Evolutionary conservation across 371 early-diverging fungal genomes (phyloP).

Genomic region (Catenaria anguillulae): DNA sequence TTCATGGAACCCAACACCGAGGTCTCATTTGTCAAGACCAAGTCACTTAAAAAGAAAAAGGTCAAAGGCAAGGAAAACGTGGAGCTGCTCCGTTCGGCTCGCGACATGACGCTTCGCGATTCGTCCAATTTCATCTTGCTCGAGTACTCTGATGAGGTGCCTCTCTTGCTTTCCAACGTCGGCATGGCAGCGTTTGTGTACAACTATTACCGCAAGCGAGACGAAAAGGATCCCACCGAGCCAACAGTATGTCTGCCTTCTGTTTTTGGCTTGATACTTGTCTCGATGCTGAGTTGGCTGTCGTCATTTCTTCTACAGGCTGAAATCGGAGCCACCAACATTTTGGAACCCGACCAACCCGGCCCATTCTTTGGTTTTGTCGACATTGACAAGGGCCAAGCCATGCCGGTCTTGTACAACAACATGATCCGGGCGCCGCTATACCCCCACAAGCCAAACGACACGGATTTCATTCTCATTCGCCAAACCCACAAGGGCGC

Average conservation of each 20-base stretch:
- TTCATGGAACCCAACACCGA: constrained; percentile 38
- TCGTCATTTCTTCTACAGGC: constrained; percentile 21
- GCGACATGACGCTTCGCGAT: constrained; percentile 86
- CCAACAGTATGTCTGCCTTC: too few species aligned
- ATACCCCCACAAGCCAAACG: constrained; percentile 59
- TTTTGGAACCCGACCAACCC: constrained; percentile 86
- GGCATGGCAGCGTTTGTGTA: constrained; percentile 97
- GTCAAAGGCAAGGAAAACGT: constrained; percentile 51
- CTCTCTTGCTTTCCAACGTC: constrained; percentile 83
- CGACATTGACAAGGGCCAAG: constrained; percentile 84
- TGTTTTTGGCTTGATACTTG: neutral
- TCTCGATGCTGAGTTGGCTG: too few species aligned
- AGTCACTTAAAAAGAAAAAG: constrained; percentile 47
- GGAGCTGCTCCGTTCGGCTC: constrained; percentile 65
- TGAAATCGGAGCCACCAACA: constrained; percentile 69
- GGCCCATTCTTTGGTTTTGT: constrained; percentile 97
- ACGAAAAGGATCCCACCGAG: constrained; percentile 73
- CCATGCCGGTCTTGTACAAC: constrained; percentile 78
- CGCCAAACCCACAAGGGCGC: constrained; percentile 54
- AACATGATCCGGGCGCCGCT: constrained; percentile 95
- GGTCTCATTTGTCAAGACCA: constrained; percentile 54
- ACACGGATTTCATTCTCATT: constrained; percentile 77
- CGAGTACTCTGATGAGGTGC: constrained; percentile 98
- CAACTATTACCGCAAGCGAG: constrained; percentile 92
- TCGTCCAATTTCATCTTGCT: constrained; percentile 66